A percentile compares a stretch with the other conserved stretches of the same genome.
These are phyloP conservation scores for Fomitopsis pinicola DNA, from an alignment of 1,284 basidiomycete genomes.

Conservation along the genomic window DNA sequence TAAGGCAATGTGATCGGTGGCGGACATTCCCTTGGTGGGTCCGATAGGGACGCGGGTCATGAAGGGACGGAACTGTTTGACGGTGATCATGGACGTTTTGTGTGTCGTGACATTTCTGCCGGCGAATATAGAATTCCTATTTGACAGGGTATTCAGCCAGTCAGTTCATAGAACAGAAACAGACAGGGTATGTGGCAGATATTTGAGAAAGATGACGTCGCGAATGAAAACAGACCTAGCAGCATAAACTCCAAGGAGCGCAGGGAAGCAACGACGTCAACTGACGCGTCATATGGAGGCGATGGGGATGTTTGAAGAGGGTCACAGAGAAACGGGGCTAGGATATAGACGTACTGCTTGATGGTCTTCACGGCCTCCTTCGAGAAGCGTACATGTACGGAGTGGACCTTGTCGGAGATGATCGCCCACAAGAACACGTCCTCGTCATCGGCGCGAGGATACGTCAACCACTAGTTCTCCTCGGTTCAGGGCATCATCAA, in stretches of 20 bases:
- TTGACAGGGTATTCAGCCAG: not conserved
- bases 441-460: constrained; percentile 24
- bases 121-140: constrained; percentile 11
- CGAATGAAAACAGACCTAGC: too few species aligned
- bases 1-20: constrained; percentile 37
- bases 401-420: constrained; percentile 37
- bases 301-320: not conserved
- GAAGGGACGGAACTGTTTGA: constrained; percentile 44
- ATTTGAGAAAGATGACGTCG: not conserved
- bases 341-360: constrained; percentile 24
- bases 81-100: constrained; percentile 29
- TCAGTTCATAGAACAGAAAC: not conserved
- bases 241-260: not conserved
- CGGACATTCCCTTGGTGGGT: constrained; percentile 30
- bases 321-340: not conserved
- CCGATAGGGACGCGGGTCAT: constrained; percentile 43
- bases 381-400: constrained; percentile 37
- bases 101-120: constrained; percentile 26
- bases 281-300: not conserved
- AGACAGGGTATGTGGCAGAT: not conserved
- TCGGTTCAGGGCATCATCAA: not conserved
- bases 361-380: constrained; percentile 31
- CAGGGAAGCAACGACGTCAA: not conserved
- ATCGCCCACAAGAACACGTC: constrained; percentile 39
- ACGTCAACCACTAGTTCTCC: constrained; percentile 28